Base-by-base conservation (phyloP, 1,284 basidiomycete genomes). In the Earliella scabrosa region DNA sequence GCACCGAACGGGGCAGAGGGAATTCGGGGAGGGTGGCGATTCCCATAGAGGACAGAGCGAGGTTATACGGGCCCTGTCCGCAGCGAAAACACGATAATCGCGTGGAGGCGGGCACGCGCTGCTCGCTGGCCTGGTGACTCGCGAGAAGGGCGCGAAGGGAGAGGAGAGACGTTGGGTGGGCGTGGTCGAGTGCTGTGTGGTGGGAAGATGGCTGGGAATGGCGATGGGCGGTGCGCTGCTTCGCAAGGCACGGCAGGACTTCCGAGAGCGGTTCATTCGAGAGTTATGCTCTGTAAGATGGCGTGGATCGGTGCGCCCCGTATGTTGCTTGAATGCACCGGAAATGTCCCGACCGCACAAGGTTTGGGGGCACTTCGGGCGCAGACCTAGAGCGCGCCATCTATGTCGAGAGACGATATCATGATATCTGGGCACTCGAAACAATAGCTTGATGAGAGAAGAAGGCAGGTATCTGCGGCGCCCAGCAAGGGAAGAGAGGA, bases 1-100 rank as follows among this genome's bases (percentile, higher is more conserved):
- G 36, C 34, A 26, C 10, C 39, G 52, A 45, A 50, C 43, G 45
- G 60, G 57, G 60, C 55, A 59, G 54, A 61, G 60, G 60, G 60
- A 61, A 34, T 32, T 13, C 23, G 13, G 8, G 46, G 46, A 29
- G 27, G 48, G 47, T 53, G 56, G 54, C 38, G 45, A 59, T 59
- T 59, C 47, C 54, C 57, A 59, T 49, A 51, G 45, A 32, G 38
- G 45, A 34, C 26, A 35, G 34, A 20, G 18, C 36, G 52, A 49
- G 32, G 38, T 18, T 38, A 45, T 23, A 45, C 23, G 24, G 41
- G 52, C 50, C 49, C 56, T 43, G 40, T 50, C 48, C 60, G 60
- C 60, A 61, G 59, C 47, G 24, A 38, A 18, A 52, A 52, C 46
- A 58, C 52, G 60, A 58, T 53, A 52, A 58, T 59, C 55, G 49